Evolutionary conservation across 768 basidiomycete species (phyloP), one percentile per base, ranked within the genome.

Genomic region (Lentinus tigrinus): DNA sequence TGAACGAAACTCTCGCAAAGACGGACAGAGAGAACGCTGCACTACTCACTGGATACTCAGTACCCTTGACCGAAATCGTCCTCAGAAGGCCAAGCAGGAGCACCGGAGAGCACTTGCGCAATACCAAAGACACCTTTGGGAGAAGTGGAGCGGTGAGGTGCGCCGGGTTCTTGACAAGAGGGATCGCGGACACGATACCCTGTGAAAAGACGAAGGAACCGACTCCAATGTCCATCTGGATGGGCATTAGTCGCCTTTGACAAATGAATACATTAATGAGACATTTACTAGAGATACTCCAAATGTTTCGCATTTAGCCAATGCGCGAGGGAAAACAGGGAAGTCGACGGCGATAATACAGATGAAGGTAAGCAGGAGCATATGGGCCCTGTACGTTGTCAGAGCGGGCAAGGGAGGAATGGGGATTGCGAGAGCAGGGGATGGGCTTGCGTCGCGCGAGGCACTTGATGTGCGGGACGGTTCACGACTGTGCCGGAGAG

Each of bases 201-300:
- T 95, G 91, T 0, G 96, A 95, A 71, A 97, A 98, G 13, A 98
- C 93, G 63, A 99, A 98, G 1, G 95, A 94, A 13, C 97, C 97
- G 2, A 98, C 96, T 11, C 97, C 97, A 13, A 95, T 73, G 68
- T 99, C 97, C 97, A 98, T 99, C 96, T 99, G 4, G 60, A 31
- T 17, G 54, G 38, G 10, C 23, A 13, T 54, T 7, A 40, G 54
- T 48, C 47, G 0, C 2, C 44, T 39, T 5, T 28, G 37, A 46
- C 61, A 31, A 49, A 51, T 43, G 27, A 10, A 23, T 3, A 36
- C 36, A 38, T 14, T 3, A 31, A 19, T 52, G 37, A 46, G 27
- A 34, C 52, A 72, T 82, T 57, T 49, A 97, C 96, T 74, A 99
- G 65, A n/a, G 95, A 97, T 1, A 93, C 91, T 0, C 97, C 96